These are phyloP conservation scores for Panellus pusillus DNA, from an alignment of 768 basidiomycete species.

Conservation along the genomic window DNA sequence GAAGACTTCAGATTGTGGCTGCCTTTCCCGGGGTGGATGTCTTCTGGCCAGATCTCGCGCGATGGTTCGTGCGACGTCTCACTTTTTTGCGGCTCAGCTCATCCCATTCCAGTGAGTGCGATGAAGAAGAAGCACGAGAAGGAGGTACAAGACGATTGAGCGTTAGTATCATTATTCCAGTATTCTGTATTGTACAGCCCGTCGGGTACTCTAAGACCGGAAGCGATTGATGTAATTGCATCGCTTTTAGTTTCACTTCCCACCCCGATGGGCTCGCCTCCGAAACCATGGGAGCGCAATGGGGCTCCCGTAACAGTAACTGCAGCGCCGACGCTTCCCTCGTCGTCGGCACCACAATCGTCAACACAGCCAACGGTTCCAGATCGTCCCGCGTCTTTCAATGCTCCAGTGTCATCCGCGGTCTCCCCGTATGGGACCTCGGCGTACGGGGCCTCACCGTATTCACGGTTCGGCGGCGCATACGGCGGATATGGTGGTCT, in stretches of 20 bases:
- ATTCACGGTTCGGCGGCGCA: slow-evolving; percentile 40
- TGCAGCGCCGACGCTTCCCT: slow-evolving; percentile 27
- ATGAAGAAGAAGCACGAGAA: slow-evolving; percentile 83
- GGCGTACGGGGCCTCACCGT: slow-evolving; percentile 39
- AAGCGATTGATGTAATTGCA: slow-evolving; percentile 4
- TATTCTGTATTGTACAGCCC: not conserved
- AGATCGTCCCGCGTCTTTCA: slow-evolving; percentile 58
- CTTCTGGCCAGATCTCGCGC: slow-evolving; percentile 81
- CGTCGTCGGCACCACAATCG: slow-evolving; percentile 29
- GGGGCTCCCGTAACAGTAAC: slow-evolving; percentile 39
- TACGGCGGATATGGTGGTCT: slow-evolving; percentile 33
- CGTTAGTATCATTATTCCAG: not conserved
- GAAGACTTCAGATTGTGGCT: slow-evolving; percentile 57
- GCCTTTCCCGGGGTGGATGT: slow-evolving; percentile 85
- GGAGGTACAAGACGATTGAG: slow-evolving; percentile 54
- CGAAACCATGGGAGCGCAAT: slow-evolving; percentile 85
- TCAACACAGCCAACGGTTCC: slow-evolving; percentile 52
- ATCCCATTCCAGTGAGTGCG: slow-evolving; percentile 59
- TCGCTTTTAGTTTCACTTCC: slow-evolving; percentile 1
- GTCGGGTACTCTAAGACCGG: not conserved
- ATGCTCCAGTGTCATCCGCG: slow-evolving; percentile 33
- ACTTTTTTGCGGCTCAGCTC: not conserved
- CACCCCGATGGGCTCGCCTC: slow-evolving; percentile 72
- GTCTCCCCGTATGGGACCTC: slow-evolving; percentile 41
- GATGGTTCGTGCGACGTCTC: slow-evolving; percentile 58